A percentile compares a stretch with the other conserved stretches of the same genome.
These are phyloP conservation scores for Artemisia argyi DNA, from an alignment of 129 eudicot genomes.

Conservation along the genomic window DNA sequence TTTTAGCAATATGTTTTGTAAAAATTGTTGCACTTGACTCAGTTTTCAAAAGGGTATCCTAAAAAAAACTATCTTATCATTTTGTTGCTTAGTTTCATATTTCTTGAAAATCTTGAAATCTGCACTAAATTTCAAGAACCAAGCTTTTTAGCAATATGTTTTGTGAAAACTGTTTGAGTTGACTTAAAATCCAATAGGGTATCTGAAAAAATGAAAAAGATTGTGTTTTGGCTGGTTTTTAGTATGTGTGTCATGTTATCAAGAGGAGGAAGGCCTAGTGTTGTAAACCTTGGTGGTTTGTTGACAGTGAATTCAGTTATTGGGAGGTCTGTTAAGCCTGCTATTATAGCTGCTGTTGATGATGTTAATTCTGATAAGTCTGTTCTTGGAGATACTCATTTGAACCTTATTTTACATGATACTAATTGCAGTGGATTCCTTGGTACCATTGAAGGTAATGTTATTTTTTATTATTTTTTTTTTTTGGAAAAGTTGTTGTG, in stretches of 20 bases:
- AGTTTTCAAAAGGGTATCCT: constrained; percentile 30
- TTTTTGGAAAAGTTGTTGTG: neutral
- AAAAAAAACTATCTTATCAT: constrained; percentile 6
- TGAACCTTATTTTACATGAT: constrained; percentile 65
- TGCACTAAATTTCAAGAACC: constrained; percentile 16
- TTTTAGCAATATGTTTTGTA: constrained; percentile 20
- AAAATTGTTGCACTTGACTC: constrained; percentile 28
- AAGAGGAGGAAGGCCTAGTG: constrained; percentile 31
- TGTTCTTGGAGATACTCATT: constrained; percentile 52
- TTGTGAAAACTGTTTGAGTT: constrained; percentile 24
- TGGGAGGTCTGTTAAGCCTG: constrained; percentile 81
- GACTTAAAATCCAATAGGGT: constrained; percentile 25
- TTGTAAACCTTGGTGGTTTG: constrained; percentile 74
- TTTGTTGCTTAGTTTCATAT: neutral
- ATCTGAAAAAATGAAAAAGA: constrained; percentile 7
- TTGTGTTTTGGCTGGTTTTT: constrained; percentile 22
- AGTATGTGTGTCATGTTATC: constrained; percentile 37
- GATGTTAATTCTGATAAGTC: constrained; percentile 64
- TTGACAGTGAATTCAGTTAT: constrained; percentile 77
- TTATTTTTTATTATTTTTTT: no score
- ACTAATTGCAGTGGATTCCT: constrained; percentile 93
- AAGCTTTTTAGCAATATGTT: constrained; percentile 17
- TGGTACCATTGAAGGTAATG: constrained; percentile 80
- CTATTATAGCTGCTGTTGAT: constrained; percentile 77
- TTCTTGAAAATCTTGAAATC: constrained; percentile 19